Evolutionary conservation across 2,329 filamentous ascomycete species (phyloP).

Genomic region (Colletotrichum musicola): DNA sequence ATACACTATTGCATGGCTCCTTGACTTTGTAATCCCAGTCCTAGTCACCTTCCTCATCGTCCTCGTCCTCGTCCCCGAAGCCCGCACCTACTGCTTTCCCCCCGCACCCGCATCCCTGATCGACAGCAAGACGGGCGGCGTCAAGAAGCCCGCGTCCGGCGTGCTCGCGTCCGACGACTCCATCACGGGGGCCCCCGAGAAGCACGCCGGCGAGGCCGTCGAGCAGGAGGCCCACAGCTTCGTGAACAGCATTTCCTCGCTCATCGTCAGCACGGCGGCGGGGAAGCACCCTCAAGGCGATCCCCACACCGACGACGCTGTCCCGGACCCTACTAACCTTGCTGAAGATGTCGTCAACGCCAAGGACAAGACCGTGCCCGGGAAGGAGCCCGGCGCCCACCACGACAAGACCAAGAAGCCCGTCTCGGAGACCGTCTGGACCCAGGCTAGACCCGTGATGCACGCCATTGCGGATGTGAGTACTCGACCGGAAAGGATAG

Average conservation of each 20-base stretch:
- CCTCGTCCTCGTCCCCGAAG: conserved; percentile 74
- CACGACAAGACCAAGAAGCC: conserved; percentile 85
- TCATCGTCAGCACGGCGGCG: conserved; percentile 80
- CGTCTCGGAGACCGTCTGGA: conserved; percentile 82
- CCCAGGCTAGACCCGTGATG: conserved; percentile 81
- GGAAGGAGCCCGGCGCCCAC: conserved; percentile 60
- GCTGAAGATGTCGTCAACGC: conserved; percentile 55
- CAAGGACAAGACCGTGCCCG: conserved; percentile 55
- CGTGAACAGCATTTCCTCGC: conserved; percentile 75
- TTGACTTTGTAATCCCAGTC: conserved; percentile 77
- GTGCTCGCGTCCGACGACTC: conserved; percentile 82
- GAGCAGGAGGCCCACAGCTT: conserved; percentile 88
- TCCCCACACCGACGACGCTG: conserved; percentile 63
- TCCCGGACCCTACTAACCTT: conserved; percentile 63
- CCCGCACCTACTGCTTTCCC: conserved; percentile 77
- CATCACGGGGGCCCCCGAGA: conserved; percentile 84
- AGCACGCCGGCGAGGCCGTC: conserved; percentile 84
- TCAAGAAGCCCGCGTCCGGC: conserved; percentile 82
- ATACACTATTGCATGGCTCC: conserved; percentile 75
- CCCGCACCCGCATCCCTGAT: conserved; percentile 82
- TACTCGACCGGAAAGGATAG: too few relatives aligned
- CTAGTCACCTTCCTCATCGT: conserved; percentile 70
- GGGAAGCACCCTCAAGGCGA: conserved; percentile 81
- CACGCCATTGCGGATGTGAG: conserved; percentile 60
- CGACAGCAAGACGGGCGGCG: conserved; percentile 75